A percentile compares a stretch with the other conserved stretches of the same genome.
phyloP scores from a whole-genome alignment of 73 alveolate species.

The Urostyla sp. region DNA sequence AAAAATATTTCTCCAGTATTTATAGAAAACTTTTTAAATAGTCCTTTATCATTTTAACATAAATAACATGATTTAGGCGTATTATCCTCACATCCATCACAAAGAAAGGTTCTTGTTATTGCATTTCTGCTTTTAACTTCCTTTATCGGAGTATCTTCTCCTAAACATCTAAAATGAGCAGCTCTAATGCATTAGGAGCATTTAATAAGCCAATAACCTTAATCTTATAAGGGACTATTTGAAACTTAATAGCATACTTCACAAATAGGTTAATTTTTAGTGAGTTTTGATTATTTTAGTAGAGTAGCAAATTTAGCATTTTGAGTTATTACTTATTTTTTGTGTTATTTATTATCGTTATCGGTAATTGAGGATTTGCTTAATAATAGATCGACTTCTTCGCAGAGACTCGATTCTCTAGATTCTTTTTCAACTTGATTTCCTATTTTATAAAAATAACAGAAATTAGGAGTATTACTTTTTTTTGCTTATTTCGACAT shows the following conservation, averaged over 20 bases:
- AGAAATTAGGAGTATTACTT: no score
- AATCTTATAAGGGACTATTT: constrained; percentile 10
- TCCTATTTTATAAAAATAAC: no score
- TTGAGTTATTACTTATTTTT: neutral
- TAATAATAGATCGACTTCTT: no score
- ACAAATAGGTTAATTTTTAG: neutral
- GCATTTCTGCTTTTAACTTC: neutral
- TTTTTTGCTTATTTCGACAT: no score
- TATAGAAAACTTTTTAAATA: constrained; percentile 1
- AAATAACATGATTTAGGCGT: neutral
- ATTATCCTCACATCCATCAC: neutral
- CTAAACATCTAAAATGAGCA: constrained; percentile 29
- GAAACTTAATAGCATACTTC: constrained; percentile 29
- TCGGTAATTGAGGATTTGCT: no score
- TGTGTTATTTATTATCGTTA: no score
- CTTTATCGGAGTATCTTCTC: neutral
- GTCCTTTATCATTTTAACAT: neutral
- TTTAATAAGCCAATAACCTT: neutral
- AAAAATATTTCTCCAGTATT: neutral
- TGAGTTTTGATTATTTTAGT: neutral
- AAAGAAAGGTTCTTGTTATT: neutral
- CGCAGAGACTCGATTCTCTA: no score
- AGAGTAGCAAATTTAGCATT: neutral
- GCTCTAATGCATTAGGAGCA: neutral
- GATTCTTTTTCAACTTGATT: no score